Evolutionary conservation across 768 basidiomycete genomes (phyloP), one percentile per base, ranked within the genome.

Genomic region (Phaeolepiota aurea): DNA sequence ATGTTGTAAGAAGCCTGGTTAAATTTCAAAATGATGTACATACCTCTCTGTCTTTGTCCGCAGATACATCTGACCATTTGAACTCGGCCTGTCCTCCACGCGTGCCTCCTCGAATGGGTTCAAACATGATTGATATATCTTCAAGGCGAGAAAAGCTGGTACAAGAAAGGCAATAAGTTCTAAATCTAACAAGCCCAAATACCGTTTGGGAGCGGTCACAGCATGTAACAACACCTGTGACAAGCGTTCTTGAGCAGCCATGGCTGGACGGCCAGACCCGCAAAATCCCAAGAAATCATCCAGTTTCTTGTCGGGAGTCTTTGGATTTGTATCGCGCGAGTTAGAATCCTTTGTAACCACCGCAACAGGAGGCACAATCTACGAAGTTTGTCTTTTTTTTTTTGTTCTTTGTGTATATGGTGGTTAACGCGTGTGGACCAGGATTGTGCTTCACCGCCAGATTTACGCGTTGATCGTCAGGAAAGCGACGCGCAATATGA

Each of bases 11-110:
- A n/a, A n/a, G n/a, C n/a, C n/a, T n/a, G n/a, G n/a, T n/a, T n/a
- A n/a, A n/a, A n/a, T n/a, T n/a, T n/a, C n/a, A n/a, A n/a, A n/a
- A n/a, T n/a, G n/a, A n/a, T n/a, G n/a, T n/a, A n/a, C n/a, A 32
- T 39, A 90, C 91, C 68, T 93, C 91, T 62, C 86, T 75, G 63
- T 93, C 91, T 62, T 93, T 93, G 64, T 93, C 91, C 43, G 84
- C 86, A 31, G 87, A 82, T 5, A 88, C 87, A 50, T 92, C 89
- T 9, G 83, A 56, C 88, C 88, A 91, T 60, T 89, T 89, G 71
- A 91, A 91, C 52, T 90, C 86, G 36, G 81, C 88, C 51, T 87
- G 85, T 2, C 88, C 88, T n/a, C 88, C 88, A 43, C 88, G 77
- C 15, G 87, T 91, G n/a, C 88, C 88, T 32, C 86, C 88, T 39